A percentile compares a stretch with the other conserved stretches of the same genome.
Evolutionary conservation across 352 stramenopile genomes (phyloP).

Genomic region (Phytophthora capsici): DNA sequence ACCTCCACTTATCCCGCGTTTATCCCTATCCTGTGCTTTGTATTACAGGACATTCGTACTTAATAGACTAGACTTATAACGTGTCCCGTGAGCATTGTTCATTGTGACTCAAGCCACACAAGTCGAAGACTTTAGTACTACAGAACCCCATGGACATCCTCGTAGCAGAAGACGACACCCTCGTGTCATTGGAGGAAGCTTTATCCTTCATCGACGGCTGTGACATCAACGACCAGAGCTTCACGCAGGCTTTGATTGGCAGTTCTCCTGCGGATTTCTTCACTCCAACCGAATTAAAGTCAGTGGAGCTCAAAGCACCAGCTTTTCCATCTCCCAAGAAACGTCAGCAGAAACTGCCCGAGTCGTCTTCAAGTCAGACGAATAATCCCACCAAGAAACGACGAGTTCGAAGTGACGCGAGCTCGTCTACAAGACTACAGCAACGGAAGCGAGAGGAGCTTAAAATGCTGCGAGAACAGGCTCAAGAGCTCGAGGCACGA

Average conservation of each 20-base stretch:
- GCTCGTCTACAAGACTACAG: constrained; percentile 31
- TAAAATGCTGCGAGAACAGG: constrained; percentile 30
- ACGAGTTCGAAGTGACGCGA: constrained; percentile 21
- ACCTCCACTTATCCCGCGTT: constrained; percentile 8
- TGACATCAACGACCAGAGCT: constrained; percentile 1
- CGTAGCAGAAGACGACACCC: constrained; percentile 24
- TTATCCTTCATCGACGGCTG: constrained; percentile 36
- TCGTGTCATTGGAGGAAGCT: constrained; percentile 33
- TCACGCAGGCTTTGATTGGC: constrained; percentile 6
- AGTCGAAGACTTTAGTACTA: no score
- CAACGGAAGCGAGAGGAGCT: constrained; percentile 38
- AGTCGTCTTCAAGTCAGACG: constrained; percentile 12
- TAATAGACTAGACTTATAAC: constrained; percentile 3
- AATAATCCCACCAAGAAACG: constrained; percentile 20
- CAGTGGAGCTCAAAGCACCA: background rate
- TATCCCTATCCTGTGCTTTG: constrained; percentile 1
- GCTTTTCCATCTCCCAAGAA: constrained; percentile 1
- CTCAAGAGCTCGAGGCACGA: constrained; percentile 29
- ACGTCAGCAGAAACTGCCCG: background rate
- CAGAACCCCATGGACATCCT: constrained; percentile 26
- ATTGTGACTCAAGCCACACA: constrained; percentile 9
- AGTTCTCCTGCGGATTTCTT: constrained; percentile 4
- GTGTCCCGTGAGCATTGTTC: constrained; percentile 21
- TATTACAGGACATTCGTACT: constrained; percentile 1
- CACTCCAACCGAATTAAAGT: constrained; percentile 1